Conservation (phyloP, 352 stramenopile genomes). For the Globisporangium rhizosaccharum region DNA sequence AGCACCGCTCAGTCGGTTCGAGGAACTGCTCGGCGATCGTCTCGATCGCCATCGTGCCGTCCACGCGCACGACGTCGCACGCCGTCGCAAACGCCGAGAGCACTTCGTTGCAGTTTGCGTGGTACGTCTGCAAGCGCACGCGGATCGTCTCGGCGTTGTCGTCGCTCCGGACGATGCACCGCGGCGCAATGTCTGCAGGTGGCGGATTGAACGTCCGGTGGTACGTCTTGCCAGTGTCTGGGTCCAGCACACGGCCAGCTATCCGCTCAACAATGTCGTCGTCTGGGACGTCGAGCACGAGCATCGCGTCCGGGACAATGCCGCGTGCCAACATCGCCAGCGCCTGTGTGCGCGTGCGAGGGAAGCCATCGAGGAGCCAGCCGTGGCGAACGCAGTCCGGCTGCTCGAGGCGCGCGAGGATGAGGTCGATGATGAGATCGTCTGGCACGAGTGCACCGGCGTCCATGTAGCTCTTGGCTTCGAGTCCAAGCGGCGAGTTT, state of each 20-base stretch:
- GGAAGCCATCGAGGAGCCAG: conserved; percentile 95
- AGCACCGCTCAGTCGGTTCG: conserved; percentile 35
- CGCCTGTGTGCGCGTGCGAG: conserved; percentile 85
- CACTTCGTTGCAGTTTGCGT: conserved; percentile 59
- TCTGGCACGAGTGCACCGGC: conserved; percentile 90
- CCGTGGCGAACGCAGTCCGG: conserved; percentile 67
- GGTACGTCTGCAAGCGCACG: conserved; percentile 82
- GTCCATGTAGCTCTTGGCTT: conserved; percentile 93
- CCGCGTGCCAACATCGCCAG: conserved; percentile 43
- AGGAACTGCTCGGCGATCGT: conserved; percentile 51
- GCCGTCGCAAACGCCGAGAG: conserved; percentile 26
- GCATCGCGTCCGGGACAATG: conserved; percentile 89
- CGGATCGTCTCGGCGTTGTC: conserved; percentile 89
- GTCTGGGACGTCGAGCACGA: conserved; percentile 93
- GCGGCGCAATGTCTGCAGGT: conserved; percentile 48
- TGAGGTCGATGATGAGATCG: conserved; percentile 92
- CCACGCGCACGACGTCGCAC: conserved; percentile 38
- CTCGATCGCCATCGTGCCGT: conserved; percentile 50
- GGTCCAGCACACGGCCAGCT: conserved; percentile 88
- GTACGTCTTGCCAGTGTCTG: conserved; percentile 90
- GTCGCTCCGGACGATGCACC: conserved; percentile 67
- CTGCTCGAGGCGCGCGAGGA: conserved; percentile 79
- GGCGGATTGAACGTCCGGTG: conserved; percentile 86
- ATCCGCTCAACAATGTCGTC: conserved; percentile 93
- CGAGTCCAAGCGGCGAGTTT: conserved; percentile 38